Conservation (phyloP, 75 land plant species). For the Picea glauca region DNA sequence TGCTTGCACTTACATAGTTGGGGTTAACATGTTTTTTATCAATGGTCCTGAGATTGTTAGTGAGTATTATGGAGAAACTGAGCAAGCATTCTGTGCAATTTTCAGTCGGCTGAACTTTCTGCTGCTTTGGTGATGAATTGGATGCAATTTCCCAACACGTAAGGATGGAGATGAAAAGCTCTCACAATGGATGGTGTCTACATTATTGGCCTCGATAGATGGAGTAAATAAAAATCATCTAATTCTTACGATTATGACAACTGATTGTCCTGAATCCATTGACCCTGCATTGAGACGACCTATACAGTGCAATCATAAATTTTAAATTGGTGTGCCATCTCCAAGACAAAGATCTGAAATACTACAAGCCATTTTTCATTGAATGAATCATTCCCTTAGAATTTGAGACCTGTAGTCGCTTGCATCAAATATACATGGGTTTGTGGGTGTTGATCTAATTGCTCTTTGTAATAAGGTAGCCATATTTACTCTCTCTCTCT, state of each 20-base stretch:
- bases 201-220: too few species aligned
- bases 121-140: conserved; percentile 97
- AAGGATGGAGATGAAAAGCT: too few species aligned
- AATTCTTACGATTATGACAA: too few species aligned
- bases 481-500: conserved; percentile 56
- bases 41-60: conserved; percentile 91
- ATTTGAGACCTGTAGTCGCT: conserved; percentile 47
- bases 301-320: too few species aligned
- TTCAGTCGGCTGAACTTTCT: conserved; percentile 61
- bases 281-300: too few species aligned
- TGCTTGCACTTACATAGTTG: conserved; percentile 70
- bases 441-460: conserved; percentile 94
- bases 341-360: conserved; percentile 77
- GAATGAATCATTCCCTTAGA: conserved; percentile 63
- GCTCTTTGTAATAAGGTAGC: conserved; percentile 96
- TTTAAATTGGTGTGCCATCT: conserved; percentile 98
- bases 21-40: conserved; percentile 74
- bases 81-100: conserved; percentile 67
- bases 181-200: too few species aligned
- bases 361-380: conserved; percentile 44
- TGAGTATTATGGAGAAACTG: conserved; percentile 93
- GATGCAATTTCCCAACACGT: too few species aligned
- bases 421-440: conserved; percentile 83
- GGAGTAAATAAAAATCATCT: too few species aligned
- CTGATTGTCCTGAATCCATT: too few species aligned